Conservation (phyloP, 2,329 filamentous ascomycete species). For the Teratosphaeria zuluensis region DNA sequence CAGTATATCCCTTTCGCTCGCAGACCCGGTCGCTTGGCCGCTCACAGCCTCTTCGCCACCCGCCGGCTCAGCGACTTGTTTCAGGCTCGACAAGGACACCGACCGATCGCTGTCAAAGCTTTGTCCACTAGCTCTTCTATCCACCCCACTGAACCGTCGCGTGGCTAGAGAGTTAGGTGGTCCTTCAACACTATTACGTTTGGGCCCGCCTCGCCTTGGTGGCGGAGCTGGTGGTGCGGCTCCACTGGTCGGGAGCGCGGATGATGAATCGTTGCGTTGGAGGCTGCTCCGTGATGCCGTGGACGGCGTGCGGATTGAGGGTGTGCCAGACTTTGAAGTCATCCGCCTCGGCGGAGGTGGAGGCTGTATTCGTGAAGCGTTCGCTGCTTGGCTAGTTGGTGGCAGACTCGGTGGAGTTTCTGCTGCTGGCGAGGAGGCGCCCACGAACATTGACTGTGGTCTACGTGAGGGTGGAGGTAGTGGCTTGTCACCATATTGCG, state of each 20-base stretch:
- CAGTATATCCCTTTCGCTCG: slow-evolving; percentile 15
- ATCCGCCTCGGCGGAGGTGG: slow-evolving; percentile 20
- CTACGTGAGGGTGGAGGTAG: slow-evolving; percentile 23
- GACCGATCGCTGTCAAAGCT: slow-evolving; percentile 17
- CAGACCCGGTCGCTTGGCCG: neutral
- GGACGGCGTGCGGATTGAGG: slow-evolving; percentile 9
- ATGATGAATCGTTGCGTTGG: slow-evolving; percentile 9
- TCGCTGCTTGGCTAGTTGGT: slow-evolving; percentile 1
- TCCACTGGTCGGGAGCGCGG: slow-evolving; percentile 2
- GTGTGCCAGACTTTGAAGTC: slow-evolving; percentile 12
- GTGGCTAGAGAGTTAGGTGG: slow-evolving; percentile 5
- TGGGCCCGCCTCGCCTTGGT: slow-evolving; percentile 14
- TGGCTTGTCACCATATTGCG: slow-evolving; percentile 10
- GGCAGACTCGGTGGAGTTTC: slow-evolving; percentile 5
- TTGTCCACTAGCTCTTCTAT: slow-evolving; percentile 13
- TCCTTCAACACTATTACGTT: slow-evolving; percentile 16
- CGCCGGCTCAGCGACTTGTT: slow-evolving; percentile 9
- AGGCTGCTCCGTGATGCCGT: slow-evolving; percentile 11
- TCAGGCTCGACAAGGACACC: slow-evolving; percentile 11
- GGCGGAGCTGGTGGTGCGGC: slow-evolving; percentile 21
- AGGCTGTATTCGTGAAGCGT: slow-evolving; percentile 9
- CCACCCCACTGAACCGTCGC: slow-evolving; percentile 8
- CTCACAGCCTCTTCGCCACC: slow-evolving; percentile 1
- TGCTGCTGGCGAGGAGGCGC: slow-evolving; percentile 1
- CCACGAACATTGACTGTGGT: slow-evolving; percentile 4